Evolutionary conservation across 805 yeast genomes (phyloP).

Genomic region (Saturnispora serradocipensis): DNA sequence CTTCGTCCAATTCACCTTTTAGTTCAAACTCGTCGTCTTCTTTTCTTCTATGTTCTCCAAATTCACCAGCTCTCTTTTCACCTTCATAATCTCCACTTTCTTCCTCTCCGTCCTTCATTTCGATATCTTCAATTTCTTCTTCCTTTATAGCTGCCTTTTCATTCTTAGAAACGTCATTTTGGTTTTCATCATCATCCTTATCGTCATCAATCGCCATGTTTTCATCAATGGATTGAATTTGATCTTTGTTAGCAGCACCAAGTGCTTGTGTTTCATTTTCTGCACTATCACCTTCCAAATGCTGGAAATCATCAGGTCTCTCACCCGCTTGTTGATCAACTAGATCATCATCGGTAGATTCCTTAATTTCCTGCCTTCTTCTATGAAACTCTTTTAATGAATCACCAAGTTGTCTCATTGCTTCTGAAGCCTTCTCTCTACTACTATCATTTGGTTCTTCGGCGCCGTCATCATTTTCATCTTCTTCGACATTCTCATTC

Average conservation of each 20-base stretch:
- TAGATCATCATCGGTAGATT: conserved; percentile 47
- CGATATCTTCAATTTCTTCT: conserved; percentile 25
- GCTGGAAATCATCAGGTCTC: conserved; percentile 80
- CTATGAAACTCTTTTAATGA: conserved; percentile 85
- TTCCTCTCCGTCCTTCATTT: conserved; percentile 20
- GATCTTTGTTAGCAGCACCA: conserved; percentile 81
- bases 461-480: conserved; percentile 36
- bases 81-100: conserved; percentile 18
- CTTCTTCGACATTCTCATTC: conserved; percentile 33
- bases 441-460: conserved; percentile 46
- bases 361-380: conserved; percentile 79
- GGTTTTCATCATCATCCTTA: conserved; percentile 23
- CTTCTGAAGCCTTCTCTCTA: conserved; percentile 61
- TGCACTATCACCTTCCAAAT: conserved; percentile 70
- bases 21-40: conserved; percentile 39
- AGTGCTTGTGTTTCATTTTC: conserved; percentile 82
- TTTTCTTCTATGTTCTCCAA: conserved; percentile 16
- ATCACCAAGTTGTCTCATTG: conserved; percentile 85
- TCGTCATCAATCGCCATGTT: conserved; percentile 78
- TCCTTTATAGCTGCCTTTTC: conserved; percentile 15
- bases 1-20: conserved; percentile 29
- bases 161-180: conserved; percentile 12
- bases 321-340: conserved; percentile 49
- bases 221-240: conserved; percentile 65
- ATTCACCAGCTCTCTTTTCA: conserved; percentile 14